These are phyloP conservation scores for Tardiomyces digboiensis DNA, from an alignment of 1,139 yeast species.

Conservation along the genomic window DNA sequence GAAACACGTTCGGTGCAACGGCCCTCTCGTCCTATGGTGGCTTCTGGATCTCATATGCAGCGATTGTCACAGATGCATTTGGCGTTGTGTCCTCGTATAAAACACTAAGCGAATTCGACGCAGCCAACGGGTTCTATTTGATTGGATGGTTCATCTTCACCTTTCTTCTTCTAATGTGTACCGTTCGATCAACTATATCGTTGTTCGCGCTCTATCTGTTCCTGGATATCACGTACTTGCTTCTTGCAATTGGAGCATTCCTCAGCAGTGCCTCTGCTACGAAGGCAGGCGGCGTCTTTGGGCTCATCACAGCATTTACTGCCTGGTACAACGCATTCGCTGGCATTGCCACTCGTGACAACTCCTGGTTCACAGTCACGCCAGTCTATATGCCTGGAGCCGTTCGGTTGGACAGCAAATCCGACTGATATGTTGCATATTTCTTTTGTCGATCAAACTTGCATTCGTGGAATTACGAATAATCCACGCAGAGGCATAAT, in stretches of 20 bases:
- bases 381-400: slow-evolving; percentile 34
- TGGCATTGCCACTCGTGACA: slow-evolving; percentile 66
- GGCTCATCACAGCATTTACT: slow-evolving; percentile 64
- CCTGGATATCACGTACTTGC: slow-evolving; percentile 55
- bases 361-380: slow-evolving; percentile 52
- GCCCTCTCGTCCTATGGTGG: slow-evolving; percentile 79
- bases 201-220: slow-evolving; percentile 60
- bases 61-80: slow-evolving; percentile 62
- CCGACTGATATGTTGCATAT: too few relatives aligned
- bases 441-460: too few relatives aligned
- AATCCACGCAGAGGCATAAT: too few relatives aligned
- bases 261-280: slow-evolving; percentile 27
- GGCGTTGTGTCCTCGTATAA: slow-evolving; percentile 54
- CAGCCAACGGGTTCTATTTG: slow-evolving; percentile 66
- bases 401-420: too few relatives aligned
- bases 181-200: slow-evolving; percentile 75
- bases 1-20: slow-evolving; percentile 87
- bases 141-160: slow-evolving; percentile 78
- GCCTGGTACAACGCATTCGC: slow-evolving; percentile 93
- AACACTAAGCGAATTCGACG: slow-evolving; percentile 33
- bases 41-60: slow-evolving; percentile 77
- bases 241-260: slow-evolving; percentile 54
- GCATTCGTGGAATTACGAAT: too few relatives aligned
- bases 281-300: slow-evolving; percentile 75
- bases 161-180: slow-evolving; percentile 51